A percentile compares a stretch with the other conserved stretches of the same genome.
Conservation (phyloP, 2,329 filamentous ascomycete species). For the Diaporthe helianthi region DNA sequence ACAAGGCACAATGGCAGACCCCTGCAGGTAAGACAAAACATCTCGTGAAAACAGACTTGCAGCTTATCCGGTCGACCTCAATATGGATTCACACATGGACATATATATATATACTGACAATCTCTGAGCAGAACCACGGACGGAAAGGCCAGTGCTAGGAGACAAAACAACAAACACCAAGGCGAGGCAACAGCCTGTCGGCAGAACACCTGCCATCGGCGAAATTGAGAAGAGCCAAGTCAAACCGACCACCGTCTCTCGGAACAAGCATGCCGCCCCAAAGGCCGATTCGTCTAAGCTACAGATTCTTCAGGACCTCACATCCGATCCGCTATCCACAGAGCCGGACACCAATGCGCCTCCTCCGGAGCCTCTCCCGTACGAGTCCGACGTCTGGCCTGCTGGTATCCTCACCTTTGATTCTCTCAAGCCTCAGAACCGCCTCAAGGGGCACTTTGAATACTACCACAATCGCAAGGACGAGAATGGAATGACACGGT, state of each 20-base stretch:
- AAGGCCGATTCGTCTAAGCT: slow-evolving; percentile 65
- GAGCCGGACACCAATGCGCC: slow-evolving; percentile 45
- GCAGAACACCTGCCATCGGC: slow-evolving; percentile 55
- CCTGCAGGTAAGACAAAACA: slow-evolving; percentile 73
- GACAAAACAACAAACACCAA: slow-evolving; percentile 98
- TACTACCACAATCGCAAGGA: slow-evolving; percentile 69
- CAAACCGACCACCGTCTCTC: slow-evolving; percentile 65
- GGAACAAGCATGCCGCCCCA: slow-evolving; percentile 62
- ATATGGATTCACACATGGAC: neutral
- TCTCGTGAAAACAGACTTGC: neutral
- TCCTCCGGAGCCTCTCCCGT: slow-evolving; percentile 57
- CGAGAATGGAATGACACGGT: slow-evolving; percentile 69
- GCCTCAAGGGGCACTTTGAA: slow-evolving; percentile 67
- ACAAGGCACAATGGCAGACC: slow-evolving; percentile 58
- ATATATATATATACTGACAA: slow-evolving; percentile 24
- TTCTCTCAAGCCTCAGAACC: slow-evolving; percentile 63
- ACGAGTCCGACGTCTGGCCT: slow-evolving; percentile 74
- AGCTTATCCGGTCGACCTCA: neutral
- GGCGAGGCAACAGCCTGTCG: slow-evolving; percentile 71
- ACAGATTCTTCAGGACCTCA: slow-evolving; percentile 64
- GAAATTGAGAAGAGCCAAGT: slow-evolving; percentile 69
- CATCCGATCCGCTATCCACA: slow-evolving; percentile 51
- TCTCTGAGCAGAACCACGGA: slow-evolving; percentile 61
- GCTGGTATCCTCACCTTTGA: slow-evolving; percentile 62
- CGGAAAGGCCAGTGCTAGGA: slow-evolving; percentile 77